Percentiles rank a stretch among this genome's conserved stretches.
Evolutionary conservation across 1,139 yeast species (phyloP).

Genomic region (Nakaseomyces uthaithaninus): DNA sequence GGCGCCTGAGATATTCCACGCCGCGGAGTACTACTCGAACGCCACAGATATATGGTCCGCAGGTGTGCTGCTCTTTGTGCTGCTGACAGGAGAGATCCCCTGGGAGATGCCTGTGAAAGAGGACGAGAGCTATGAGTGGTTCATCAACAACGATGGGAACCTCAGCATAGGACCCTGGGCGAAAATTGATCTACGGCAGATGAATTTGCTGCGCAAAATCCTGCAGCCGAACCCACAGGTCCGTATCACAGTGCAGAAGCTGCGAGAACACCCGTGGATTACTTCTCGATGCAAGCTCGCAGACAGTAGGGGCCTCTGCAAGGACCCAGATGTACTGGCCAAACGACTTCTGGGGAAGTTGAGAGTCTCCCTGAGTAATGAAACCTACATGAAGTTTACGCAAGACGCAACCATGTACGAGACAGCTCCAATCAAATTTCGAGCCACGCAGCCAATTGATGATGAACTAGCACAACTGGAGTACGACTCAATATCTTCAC

Average conservation of each 20-base stretch:
- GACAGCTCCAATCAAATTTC: constrained; percentile 6
- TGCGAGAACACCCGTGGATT: constrained; percentile 47
- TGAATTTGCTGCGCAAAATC: constrained; percentile 45
- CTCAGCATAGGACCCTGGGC: constrained; percentile 45
- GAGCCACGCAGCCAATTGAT: constrained; percentile 26
- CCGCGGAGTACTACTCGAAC: constrained; percentile 43
- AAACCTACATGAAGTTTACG: constrained; percentile 32
- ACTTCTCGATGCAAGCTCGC: constrained; percentile 38
- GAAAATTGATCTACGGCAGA: constrained; percentile 38
- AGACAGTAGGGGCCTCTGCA: constrained; percentile 40
- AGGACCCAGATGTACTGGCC: constrained; percentile 41
- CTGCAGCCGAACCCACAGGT: constrained; percentile 40
- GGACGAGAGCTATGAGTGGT: constrained; percentile 42
- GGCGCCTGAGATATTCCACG: constrained; percentile 55
- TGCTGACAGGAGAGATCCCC: constrained; percentile 54
- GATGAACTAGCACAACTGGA: constrained; percentile 24
- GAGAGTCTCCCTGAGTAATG: constrained; percentile 42
- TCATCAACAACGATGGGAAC: constrained; percentile 38
- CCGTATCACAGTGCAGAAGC: constrained; percentile 36
- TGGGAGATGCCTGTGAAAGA: constrained; percentile 52
- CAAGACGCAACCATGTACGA: constrained; percentile 16
- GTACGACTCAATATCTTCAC: constrained; percentile 15
- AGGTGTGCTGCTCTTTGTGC: constrained; percentile 51
- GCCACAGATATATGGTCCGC: constrained; percentile 57
- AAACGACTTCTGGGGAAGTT: constrained; percentile 39